These are phyloP conservation scores for Brassica juncea DNA, from an alignment of 345 rosid species.

Conservation along the genomic window DNA sequence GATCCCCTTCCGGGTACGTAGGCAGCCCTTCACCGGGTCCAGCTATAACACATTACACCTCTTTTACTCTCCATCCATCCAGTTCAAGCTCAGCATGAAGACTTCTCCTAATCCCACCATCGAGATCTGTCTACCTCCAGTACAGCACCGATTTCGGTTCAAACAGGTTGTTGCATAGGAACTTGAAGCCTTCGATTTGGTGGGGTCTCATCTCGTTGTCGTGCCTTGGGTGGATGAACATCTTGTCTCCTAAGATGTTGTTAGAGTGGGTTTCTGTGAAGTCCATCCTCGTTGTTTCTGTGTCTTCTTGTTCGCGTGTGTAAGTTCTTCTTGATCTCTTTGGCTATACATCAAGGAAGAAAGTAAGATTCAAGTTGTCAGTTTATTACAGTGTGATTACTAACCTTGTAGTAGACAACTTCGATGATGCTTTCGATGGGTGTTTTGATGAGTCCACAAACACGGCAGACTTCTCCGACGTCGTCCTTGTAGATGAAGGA, in stretches of 20 bases:
- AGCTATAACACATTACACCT: too few species aligned
- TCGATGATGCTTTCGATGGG: slow-evolving; percentile 77
- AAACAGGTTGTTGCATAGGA: slow-evolving; percentile 75
- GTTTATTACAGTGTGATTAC: slow-evolving; percentile 14
- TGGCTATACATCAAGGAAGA: slow-evolving; percentile 44
- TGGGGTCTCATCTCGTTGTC: slow-evolving; percentile 83
- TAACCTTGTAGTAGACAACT: slow-evolving; percentile 75
- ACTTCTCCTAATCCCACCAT: too few species aligned
- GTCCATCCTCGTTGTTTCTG: slow-evolving; percentile 42
- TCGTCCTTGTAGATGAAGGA: slow-evolving; percentile 84
- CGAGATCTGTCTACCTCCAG: too few species aligned
- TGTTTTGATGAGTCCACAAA: slow-evolving; percentile 77
- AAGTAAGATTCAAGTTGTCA: background rate
- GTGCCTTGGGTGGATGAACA: slow-evolving; percentile 86
- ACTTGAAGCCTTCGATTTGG: slow-evolving; percentile 81
- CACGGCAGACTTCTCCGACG: slow-evolving; percentile 81
- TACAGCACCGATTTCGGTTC: too few species aligned
- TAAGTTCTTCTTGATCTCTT: slow-evolving; percentile 61
- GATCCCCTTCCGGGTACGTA: too few species aligned
- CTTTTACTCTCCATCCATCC: too few species aligned
- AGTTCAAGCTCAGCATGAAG: too few species aligned
- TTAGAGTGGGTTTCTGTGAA: slow-evolving; percentile 40
- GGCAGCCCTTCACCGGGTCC: too few species aligned
- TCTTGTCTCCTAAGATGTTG: slow-evolving; percentile 53
- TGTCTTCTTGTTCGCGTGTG: slow-evolving; percentile 43